Evolutionary conservation across 768 basidiomycete genomes (phyloP), one percentile per base, ranked within the genome.

Genomic region (Auriscalpium orientale): DNA sequence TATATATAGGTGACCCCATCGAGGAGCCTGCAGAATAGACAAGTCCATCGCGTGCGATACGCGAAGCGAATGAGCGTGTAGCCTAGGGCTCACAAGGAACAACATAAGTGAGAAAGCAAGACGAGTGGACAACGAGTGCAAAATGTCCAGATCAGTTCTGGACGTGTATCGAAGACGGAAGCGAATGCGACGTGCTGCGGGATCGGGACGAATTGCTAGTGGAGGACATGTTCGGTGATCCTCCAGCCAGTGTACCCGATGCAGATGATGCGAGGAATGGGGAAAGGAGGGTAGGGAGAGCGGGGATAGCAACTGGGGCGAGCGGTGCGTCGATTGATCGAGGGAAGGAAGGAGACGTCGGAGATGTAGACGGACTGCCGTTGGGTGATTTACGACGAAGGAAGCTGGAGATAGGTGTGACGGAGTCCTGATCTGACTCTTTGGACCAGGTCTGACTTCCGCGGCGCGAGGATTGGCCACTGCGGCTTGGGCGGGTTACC

Each of bases 361-460:
- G 80, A 2, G 83, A 81, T 15, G 81, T 83, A 0, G 88, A 87
- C 11, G 89, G 88, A 40, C 80, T 76, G 56, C 28, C 28, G 28
- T 83, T 82, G 33, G 89, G 88, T 1, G 87, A 88, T 71, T 83
- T 87, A 58, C 89, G 83, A 59, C 89, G 87, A 45, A 87, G 84
- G 57, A 86, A 91, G 40, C 80, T 78, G 28, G 89, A 91, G 54
- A 91, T 91, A 53, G 89, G 89, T 13, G 84, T 88, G 64, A 64
- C 67, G 7, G 66, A 69, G 28, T 66, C 63, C 35, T 58, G 59
- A 49, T 70, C 68, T 46, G 60, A 49, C 20, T 70, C 68, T 13
- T 59, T 54, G 64, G 64, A 53, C 70, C 66, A 54, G 60, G 61
- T 55, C 59, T 58, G 64, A 54, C 50, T 61, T 51, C 56, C 55